These are phyloP conservation scores for Haplosporangium gracile DNA, from an alignment of 192 early-diverging fungal genomes.

Conservation along the genomic window DNA sequence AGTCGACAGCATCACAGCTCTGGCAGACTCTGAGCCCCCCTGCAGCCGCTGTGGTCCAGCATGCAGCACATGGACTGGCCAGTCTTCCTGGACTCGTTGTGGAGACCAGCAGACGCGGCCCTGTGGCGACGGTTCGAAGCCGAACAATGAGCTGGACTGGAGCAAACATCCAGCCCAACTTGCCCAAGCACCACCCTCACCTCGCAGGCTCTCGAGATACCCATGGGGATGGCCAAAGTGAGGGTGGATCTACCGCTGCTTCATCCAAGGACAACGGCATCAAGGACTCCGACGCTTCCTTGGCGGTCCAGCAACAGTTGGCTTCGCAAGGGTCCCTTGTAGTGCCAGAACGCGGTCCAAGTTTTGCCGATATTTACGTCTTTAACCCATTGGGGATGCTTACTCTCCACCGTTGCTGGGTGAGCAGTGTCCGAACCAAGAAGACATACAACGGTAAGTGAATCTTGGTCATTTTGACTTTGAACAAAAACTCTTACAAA, in stretches of 20 bases:
- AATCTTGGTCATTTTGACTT: neutral
- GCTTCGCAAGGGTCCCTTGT: constrained; percentile 48
- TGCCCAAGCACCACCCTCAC: constrained; percentile 18
- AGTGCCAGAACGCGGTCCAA: constrained; percentile 56
- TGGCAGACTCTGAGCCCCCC: constrained; percentile 55
- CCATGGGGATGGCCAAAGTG: constrained; percentile 33
- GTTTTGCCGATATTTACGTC: constrained; percentile 63
- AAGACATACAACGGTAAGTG: constrained; percentile 58
- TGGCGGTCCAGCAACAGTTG: constrained; percentile 56
- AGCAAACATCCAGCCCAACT: constrained; percentile 5
- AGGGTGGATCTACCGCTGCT: neutral
- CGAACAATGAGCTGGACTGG: constrained; percentile 57
- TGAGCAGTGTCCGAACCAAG: constrained; percentile 58
- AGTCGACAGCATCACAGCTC: constrained; percentile 40
- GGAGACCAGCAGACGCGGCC: constrained; percentile 48
- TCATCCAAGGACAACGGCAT: neutral
- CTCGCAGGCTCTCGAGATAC: constrained; percentile 6
- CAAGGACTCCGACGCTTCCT: constrained; percentile 50
- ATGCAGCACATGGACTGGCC: constrained; percentile 50
- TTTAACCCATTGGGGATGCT: constrained; percentile 70
- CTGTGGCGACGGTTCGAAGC: constrained; percentile 48
- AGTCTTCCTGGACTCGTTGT: constrained; percentile 49
- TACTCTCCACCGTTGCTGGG: constrained; percentile 69
- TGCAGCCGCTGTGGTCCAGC: constrained; percentile 47
- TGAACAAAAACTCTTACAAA: too few relatives aligned